Base-by-base conservation (phyloP, 129 eudicot genomes). In the Lactuca sativa region DNA sequence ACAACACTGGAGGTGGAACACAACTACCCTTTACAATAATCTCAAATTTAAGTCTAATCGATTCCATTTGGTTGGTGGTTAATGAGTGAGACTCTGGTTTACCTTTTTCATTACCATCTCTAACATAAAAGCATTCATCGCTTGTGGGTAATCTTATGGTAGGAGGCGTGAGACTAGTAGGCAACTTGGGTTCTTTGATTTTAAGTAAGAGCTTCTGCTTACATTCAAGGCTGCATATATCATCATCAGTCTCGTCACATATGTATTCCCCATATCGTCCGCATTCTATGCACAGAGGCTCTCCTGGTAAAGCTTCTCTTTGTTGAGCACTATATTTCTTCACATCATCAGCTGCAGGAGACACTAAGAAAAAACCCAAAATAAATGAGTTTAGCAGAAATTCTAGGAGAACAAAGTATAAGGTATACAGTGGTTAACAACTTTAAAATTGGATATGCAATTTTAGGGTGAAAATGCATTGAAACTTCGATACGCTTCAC, bases 201-300 rank as follows among this genome's bases (percentile, higher is more conserved):
- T 78, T 82, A 7, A 60, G 67, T 17, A 95, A 80, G 31, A 87
- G 72, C 25, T 79, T 85, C 21, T 64, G 72, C 62, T 95, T 95
- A 67, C 99, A 95, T 84, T 87, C 97, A 57, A 95, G 81, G 70
- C 99, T 90, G 84, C 99, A 95, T 44, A 90, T 49, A 81, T 95
- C 99, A 79, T 95, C 97, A 82, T 95, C 99, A 9, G 99, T 95
- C 62, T 87, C 96, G 55, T 95, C 91, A 66, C 99, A 95, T 75
- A 95, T 90, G 66, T 90, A 95, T 79, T 95, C 99, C n/a, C 99
- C 99, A 69, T 83, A 90, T 12, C 97, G 95, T 33, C 89, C 93
- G 67, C 99, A 95, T 65, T 85, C 75, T 14, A 80, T 72, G 75
- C 99, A 95, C 8, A 51, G 64, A 63, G 97, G 96, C 74, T 95